phyloP scores from a whole-genome alignment of 2,329 filamentous ascomycete genomes.

The Penicillium sp. region DNA sequence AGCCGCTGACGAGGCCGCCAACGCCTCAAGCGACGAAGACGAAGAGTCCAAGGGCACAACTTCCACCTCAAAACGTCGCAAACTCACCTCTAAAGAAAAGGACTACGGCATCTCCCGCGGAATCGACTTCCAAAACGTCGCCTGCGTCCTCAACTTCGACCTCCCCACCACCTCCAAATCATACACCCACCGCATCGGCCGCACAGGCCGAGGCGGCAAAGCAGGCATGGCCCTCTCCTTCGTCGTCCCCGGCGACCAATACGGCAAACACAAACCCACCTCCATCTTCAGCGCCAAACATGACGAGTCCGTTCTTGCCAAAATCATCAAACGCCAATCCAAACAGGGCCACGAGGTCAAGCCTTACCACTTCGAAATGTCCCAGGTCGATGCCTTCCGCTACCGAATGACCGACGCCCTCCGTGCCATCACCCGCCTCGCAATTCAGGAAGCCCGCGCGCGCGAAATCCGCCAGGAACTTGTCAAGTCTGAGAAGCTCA shows the following conservation, averaged over 20 bases:
- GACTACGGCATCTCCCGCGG: constrained; percentile 96
- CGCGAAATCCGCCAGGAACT: constrained; percentile 88
- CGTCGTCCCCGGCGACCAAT: constrained; percentile 79
- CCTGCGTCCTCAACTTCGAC: constrained; percentile 96
- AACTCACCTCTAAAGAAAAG: constrained; percentile 71
- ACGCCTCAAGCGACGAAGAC: constrained; percentile 44
- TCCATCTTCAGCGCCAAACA: constrained; percentile 74
- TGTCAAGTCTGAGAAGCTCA: constrained; percentile 90
- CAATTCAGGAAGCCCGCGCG: constrained; percentile 86
- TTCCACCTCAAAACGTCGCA: constrained; percentile 61
- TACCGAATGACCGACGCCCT: constrained; percentile 95
- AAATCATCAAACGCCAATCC: constrained; percentile 77
- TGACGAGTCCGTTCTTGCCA: constrained; percentile 82
- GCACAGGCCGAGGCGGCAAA: constrained; percentile 88
- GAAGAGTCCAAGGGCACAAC: constrained; percentile 34
- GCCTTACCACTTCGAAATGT: constrained; percentile 93
- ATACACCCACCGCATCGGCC: constrained; percentile 95
- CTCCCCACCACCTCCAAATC: constrained; percentile 85
- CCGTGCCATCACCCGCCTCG: constrained; percentile 84
- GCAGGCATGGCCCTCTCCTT: constrained; percentile 96
- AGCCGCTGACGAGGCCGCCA: constrained; percentile 31
- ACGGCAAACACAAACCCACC: constrained; percentile 88
- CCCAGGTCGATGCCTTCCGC: constrained; percentile 88
- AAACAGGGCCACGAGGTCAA: constrained; percentile 82
- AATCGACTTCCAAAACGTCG: constrained; percentile 95